phyloP scores from a whole-genome alignment of 352 stramenopile genomes.

The Phytophthora podocarpi region DNA sequence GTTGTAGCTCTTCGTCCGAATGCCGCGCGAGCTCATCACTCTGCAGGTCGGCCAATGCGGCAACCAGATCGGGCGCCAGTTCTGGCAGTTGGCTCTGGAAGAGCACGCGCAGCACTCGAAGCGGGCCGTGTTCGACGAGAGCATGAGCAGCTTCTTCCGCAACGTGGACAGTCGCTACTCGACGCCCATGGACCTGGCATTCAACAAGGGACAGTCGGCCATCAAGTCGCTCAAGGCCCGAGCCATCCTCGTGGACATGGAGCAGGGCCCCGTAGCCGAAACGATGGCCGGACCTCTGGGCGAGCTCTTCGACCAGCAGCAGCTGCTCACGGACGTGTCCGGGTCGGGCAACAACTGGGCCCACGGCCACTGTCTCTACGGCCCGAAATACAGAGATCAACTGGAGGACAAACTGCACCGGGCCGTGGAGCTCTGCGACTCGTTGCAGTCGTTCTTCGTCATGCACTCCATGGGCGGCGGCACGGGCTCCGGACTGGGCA shows the following conservation, averaged over 20 bases:
- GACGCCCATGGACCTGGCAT: slow-evolving; percentile 56
- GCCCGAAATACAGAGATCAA: slow-evolving; percentile 85
- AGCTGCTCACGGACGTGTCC: slow-evolving; percentile 90
- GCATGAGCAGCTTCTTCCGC: slow-evolving; percentile 93
- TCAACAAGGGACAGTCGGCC: slow-evolving; percentile 37
- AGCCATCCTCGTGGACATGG: slow-evolving; percentile 93
- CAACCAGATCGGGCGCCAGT: slow-evolving; percentile 94
- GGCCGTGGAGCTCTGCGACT: slow-evolving; percentile 89
- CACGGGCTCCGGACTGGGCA: slow-evolving; percentile 91
- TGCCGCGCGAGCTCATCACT: slow-evolving; percentile 89
- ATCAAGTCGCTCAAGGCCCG: slow-evolving; percentile 77
- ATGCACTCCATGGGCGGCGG: slow-evolving; percentile 93
- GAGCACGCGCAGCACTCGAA: slow-evolving; percentile 86
- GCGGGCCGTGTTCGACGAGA: slow-evolving; percentile 82
- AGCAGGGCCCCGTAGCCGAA: slow-evolving; percentile 88
- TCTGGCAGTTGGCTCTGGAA: slow-evolving; percentile 91
- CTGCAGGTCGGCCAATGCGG: slow-evolving; percentile 94
- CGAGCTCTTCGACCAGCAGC: slow-evolving; percentile 89
- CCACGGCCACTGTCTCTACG: slow-evolving; percentile 90
- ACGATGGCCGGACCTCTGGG: slow-evolving; percentile 81
- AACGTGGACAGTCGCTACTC: slow-evolving; percentile 83
- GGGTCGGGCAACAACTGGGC: slow-evolving; percentile 94
- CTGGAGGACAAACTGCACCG: slow-evolving; percentile 74
- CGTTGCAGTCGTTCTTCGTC: slow-evolving; percentile 93
- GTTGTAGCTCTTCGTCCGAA: slow-evolving; percentile 21